Base-by-base conservation (phyloP, 2,329 filamentous ascomycete genomes). In the Xylariaceae sp. region DNA sequence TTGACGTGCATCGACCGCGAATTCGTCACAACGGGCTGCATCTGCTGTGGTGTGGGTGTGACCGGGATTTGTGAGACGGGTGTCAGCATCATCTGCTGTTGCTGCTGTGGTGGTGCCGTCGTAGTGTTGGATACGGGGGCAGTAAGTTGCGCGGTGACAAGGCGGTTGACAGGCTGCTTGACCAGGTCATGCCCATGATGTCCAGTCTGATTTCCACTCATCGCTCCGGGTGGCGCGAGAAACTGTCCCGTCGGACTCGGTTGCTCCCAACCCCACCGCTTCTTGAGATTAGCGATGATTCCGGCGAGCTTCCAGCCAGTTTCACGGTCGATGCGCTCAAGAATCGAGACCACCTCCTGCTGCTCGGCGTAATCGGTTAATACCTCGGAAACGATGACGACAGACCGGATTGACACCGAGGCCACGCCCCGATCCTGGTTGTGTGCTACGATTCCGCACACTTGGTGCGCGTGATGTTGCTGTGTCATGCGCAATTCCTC, bases 391-490 rank as follows among this genome's bases (percentile, higher is more conserved):
- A 90, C 90, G 57, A 94, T 88, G 45, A 87, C 86, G 5, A 97
- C 79, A 39, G 88, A 91, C 8, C 89, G 88, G 45, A 94, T 84
- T 2, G 90, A 90, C 8, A 96, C 86, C 53, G 85, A 88, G 8
- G 88, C 86, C 37, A 96, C 85, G 34, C 89, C 90, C 30, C 84
- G 81, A 70, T 96, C 91, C 68, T 92, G 89, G 55, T 88, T 86
- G 70, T 96, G 91, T 2, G 90, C 89, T 23, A 90, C 86, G 62
- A 97, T 95, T 11, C 93, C 93, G 70, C 92, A 97, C 23, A 96
- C 88, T 71, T 92, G 88, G 65, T 89, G 87, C 0, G 91, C 88
- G 70, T 97, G 90, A 62, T 85, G 83, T 53, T 87, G 79, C 66
- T 89, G 86, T 69, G 89, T 81, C 3, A 82, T 78, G 51, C 82